These are phyloP conservation scores for Nothomitra cinnamomea DNA, from an alignment of 2,329 filamentous ascomycete genomes.

Conservation along the genomic window DNA sequence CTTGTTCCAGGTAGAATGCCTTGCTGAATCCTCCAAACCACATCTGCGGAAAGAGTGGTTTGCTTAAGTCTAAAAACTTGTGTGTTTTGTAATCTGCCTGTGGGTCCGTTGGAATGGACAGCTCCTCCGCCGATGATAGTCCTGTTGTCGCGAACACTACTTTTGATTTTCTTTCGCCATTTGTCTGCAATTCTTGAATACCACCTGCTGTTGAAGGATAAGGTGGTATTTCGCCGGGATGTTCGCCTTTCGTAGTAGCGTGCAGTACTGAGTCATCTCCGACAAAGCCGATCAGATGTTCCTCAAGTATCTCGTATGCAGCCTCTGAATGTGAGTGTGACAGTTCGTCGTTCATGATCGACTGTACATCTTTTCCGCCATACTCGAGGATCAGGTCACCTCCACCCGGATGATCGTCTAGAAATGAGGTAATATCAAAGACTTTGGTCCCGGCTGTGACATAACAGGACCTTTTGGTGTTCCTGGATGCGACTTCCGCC, in stretches of 20 bases:
- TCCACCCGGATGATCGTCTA: constrained; percentile 82
- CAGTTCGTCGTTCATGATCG: constrained; percentile 64
- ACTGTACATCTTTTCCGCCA: constrained; percentile 68
- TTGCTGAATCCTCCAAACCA: constrained; percentile 81
- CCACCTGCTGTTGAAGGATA: constrained; percentile 33
- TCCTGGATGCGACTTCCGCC: constrained; percentile 68
- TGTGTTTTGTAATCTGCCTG: constrained; percentile 64
- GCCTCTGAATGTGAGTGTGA: constrained; percentile 81
- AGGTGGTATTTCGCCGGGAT: constrained; percentile 33
- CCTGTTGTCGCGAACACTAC: constrained; percentile 50
- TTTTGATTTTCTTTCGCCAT: constrained; percentile 20
- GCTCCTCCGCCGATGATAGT: constrained; percentile 75
- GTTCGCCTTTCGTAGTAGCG: constrained; percentile 28
- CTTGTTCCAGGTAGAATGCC: constrained; percentile 92
- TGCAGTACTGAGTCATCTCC: constrained; percentile 39
- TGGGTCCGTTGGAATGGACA: constrained; percentile 71
- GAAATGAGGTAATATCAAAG: constrained; percentile 85
- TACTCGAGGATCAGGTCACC: constrained; percentile 78
- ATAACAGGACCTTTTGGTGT: constrained; percentile 70
- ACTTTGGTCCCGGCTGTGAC: constrained; percentile 81
- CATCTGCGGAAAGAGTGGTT: constrained; percentile 72
- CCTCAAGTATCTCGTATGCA: constrained; percentile 90
- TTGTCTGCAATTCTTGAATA: constrained; percentile 27
- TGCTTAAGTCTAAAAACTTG: constrained; percentile 83
- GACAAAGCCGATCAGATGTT: constrained; percentile 70